Percentiles rank a stretch among this genome's conserved stretches.
phyloP scores from a whole-genome alignment of 352 stramenopile species.

The Globisporangium irregulare region DNA sequence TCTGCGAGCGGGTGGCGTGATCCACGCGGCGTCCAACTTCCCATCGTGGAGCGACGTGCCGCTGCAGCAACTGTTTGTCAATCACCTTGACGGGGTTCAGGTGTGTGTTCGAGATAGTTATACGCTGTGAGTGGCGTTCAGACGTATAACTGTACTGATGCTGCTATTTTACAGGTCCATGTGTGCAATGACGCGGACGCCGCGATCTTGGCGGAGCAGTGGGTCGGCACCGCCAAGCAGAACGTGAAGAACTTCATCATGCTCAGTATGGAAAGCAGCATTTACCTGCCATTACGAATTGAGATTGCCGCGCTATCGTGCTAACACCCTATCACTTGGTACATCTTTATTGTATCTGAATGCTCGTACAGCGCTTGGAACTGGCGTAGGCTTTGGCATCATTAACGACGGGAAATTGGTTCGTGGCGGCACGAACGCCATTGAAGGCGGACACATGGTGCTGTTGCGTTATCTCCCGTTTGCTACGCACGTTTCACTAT shows the following conservation, averaged over 20 bases:
- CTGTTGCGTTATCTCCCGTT: background rate
- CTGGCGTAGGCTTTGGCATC: slow-evolving; percentile 66
- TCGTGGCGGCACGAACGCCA: slow-evolving; percentile 57
- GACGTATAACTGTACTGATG: background rate
- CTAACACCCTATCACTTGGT: background rate
- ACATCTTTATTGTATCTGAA: background rate
- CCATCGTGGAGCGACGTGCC: slow-evolving; percentile 60
- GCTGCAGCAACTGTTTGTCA: slow-evolving; percentile 49
- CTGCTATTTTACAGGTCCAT: slow-evolving; percentile 26
- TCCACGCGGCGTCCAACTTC: slow-evolving; percentile 72
- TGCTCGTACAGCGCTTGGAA: slow-evolving; percentile 54
- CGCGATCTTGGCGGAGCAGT: slow-evolving; percentile 77
- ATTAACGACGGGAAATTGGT: slow-evolving; percentile 66
- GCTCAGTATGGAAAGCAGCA: slow-evolving; percentile 48
- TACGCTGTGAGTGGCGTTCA: background rate
- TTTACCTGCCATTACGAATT: background rate
- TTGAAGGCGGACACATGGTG: slow-evolving; percentile 83
- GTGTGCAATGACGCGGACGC: slow-evolving; percentile 82
- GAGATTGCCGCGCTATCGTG: background rate
- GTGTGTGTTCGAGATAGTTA: slow-evolving; percentile 16
- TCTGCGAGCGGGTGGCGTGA: slow-evolving; percentile 40
- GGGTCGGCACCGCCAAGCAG: slow-evolving; percentile 64
- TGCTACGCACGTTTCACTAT: no score
- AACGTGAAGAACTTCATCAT: slow-evolving; percentile 76
- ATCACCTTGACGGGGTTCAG: slow-evolving; percentile 22